Base-by-base conservation (phyloP, 208 protist species). In the Leptomonas pyrrhocoris region DNA sequence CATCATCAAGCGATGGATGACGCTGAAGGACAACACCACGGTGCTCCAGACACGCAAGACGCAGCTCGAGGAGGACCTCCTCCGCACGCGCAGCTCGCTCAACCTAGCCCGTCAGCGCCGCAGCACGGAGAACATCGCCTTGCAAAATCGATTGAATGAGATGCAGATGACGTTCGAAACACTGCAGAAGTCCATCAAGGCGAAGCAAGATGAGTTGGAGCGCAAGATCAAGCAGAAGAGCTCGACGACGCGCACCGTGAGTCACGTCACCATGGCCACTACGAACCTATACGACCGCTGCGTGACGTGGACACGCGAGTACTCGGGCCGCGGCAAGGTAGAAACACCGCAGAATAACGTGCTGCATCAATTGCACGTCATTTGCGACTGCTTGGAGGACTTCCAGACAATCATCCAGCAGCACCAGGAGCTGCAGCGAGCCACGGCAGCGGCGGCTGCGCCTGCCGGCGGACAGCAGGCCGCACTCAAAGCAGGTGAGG, bases 271-370 rank as follows among this genome's bases (percentile, higher is more conserved):
- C 72, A 96, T 97, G 89, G 94, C 94, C 13, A 89, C 85, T 12
- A 84, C 92, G 38, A 97, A 97, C 68, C 68, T 97, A 40, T 95
- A 93, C 70, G 91, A 96, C 43, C 89, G 94, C 31, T 97, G 94
- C 66, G 77, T 94, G 16, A 54, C 72, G 58, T 94, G 89, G 88
- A 92, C 85, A 19, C 73, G 70, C 15, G 71, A 79, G 61, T 97
- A 92, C 74, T 93, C 89, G 1, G 88, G 90, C 4, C 68, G 88
- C 16, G 86, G 86, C 19, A 91, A 91, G 72, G 80, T 78, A 30
- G 90, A 97, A 56, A 68, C 66, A 19, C 50, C 73, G 12, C 80
- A 85, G 55, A 77, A 73, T 19, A 92, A 94, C 68, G 88, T 95
- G 28, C 74, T 97, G 12, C 86, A 93, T 49, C 91, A 97, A 69